Evolutionary conservation across 306 rosid species (phyloP).

Genomic region (Rosa rugosa): DNA sequence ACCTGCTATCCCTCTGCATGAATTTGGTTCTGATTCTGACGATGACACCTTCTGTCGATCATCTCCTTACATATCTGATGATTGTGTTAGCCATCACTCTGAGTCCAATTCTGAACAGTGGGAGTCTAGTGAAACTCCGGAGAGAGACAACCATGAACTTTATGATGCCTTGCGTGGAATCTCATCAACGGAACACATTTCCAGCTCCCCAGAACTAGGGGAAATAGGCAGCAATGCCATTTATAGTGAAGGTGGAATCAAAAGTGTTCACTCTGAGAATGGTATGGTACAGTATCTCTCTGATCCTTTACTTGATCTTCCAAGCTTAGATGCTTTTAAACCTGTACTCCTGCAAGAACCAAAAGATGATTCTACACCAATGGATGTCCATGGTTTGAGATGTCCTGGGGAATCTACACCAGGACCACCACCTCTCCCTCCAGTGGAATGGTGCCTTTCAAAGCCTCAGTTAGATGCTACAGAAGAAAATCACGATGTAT

Average conservation of each 20-base stretch:
- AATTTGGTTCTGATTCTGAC: constrained; percentile 62
- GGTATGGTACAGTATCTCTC: constrained; percentile 50
- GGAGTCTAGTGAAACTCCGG: constrained; percentile 70
- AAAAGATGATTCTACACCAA: constrained; percentile 27
- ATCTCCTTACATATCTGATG: constrained; percentile 72
- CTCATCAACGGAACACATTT: constrained; percentile 48
- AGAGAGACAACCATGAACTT: constrained; percentile 45
- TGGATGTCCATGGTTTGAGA: constrained; percentile 28
- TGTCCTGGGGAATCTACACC: constrained; percentile 44
- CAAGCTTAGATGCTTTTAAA: constrained; percentile 63
- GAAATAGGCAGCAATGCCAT: constrained; percentile 34
- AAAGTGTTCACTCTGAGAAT: constrained; percentile 25
- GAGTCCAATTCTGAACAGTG: constrained; percentile 78
- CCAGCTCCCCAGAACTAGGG: constrained; percentile 38
- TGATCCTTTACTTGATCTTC: constrained; percentile 67
- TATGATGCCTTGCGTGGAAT: constrained; percentile 50
- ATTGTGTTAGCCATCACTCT: constrained; percentile 65
- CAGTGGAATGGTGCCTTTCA: constrained; percentile 52
- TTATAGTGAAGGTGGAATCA: constrained; percentile 35
- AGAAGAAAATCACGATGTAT: constrained; percentile 38
- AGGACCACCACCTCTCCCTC: constrained; percentile 72
- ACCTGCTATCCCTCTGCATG: constrained; percentile 56
- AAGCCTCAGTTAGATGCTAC: constrained; percentile 46
- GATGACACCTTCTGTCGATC: constrained; percentile 96
- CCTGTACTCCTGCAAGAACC: constrained; percentile 40